Evolutionary conservation across 768 basidiomycete species (phyloP), one percentile per base, ranked within the genome.

Genomic region (Kondoa malvinella): DNA sequence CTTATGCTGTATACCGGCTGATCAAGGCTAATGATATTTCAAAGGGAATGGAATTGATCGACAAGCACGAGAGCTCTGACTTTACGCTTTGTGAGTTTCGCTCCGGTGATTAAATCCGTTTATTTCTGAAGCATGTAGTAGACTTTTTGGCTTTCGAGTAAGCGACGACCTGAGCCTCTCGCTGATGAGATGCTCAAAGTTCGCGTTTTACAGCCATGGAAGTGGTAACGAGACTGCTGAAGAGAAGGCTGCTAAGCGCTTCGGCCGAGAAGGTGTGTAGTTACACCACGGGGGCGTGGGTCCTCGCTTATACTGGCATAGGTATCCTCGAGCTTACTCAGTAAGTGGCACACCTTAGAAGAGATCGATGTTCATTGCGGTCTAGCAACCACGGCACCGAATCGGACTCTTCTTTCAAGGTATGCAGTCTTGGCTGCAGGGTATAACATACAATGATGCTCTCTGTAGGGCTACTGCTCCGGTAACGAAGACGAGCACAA

Each of bases 371-470:
- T 67, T 3, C 34, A 56, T n/a, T 67, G 34, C 66, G 31, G 15
- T 90, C 87, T 1, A 85, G 87, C 79, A 90, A 92, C 80, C 88
- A 91, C 76, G 89, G 92, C 66, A 89, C 89, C 67, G 94, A 97
- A 79, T 79, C 78, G 66, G 87, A 92, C 75, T 73, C 84, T 64
- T 78, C 77, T 70, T 92, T 92, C 80, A 76, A 84, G 40, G 40
- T 21, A 21, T 8, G 40, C 12, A 50, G 21, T 50, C 12, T 50
- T 50, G 21, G 40, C 12, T 21, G 40, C n/a, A 50, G 40, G 21
- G 8, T 50, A 21, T 50, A 8, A 21, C 40, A 8, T 8, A 50
- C 40, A 8, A 8, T 8, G 21, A 21, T 8, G 40, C 40, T 8
- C 21, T 50, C 21, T 21, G 40, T 21, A 50, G 72, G 92, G 89